Percentiles rank a stretch among this genome's conserved stretches.
Evolutionary conservation across 148 eudicot genomes (phyloP).

Genomic region (Drosera capensis): DNA sequence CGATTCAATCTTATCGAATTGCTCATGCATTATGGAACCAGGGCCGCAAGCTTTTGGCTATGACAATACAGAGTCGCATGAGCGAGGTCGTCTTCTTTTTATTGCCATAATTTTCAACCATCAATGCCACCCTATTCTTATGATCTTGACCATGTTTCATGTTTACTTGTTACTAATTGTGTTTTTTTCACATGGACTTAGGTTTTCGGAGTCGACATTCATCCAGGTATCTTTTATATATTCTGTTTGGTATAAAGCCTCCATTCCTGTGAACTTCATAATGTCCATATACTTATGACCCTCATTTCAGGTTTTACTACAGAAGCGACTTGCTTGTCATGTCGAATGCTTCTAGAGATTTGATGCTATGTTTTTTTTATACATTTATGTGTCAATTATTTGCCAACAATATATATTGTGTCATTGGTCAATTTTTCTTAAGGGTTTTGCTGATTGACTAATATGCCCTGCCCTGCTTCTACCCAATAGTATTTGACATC

Average conservation of each 20-base stretch:
- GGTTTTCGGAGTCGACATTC: slow-evolving; percentile 60
- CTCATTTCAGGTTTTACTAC: too few relatives aligned
- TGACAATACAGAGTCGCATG: slow-evolving; percentile 41
- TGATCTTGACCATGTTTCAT: not conserved
- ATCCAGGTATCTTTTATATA: slow-evolving; percentile 35
- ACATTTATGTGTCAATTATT: too few relatives aligned
- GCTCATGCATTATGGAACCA: slow-evolving; percentile 49
- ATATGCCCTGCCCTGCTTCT: not conserved
- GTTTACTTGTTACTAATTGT: not conserved
- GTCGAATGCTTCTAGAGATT: too few relatives aligned
- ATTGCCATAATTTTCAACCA: not conserved
- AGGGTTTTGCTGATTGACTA: not conserved
- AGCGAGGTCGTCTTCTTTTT: slow-evolving; percentile 25
- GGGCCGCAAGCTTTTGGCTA: slow-evolving; percentile 38
- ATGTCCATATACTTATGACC: not conserved
- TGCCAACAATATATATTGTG: too few relatives aligned
- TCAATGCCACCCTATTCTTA: not conserved
- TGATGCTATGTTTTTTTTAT: too few relatives aligned
- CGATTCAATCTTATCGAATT: slow-evolving; percentile 54
- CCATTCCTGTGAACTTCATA: not conserved
- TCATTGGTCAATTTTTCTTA: not conserved
- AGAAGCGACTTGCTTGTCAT: too few relatives aligned
- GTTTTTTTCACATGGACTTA: slow-evolving; percentile 8
- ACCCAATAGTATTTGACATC: not conserved
- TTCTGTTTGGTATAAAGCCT: too few relatives aligned